These are phyloP conservation scores for Eustoma russellianum DNA, from an alignment of 257 asterid species.

Conservation along the genomic window DNA sequence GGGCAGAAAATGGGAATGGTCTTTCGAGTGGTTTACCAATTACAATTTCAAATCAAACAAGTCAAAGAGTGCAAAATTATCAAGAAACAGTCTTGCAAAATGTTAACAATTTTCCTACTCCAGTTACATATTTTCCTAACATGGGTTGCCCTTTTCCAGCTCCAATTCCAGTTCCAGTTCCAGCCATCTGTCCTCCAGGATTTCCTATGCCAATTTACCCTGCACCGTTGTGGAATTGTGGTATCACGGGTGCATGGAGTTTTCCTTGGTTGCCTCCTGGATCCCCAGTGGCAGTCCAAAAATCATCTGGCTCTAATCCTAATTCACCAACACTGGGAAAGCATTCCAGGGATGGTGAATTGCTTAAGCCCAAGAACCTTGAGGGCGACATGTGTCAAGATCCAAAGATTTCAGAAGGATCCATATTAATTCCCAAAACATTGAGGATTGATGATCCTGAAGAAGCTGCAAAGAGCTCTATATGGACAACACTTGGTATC, in stretches of 20 bases:
- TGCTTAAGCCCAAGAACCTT: slow-evolving; percentile 21
- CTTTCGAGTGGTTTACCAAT: slow-evolving; percentile 33
- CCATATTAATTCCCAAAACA: slow-evolving; percentile 57
- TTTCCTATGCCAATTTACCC: slow-evolving; percentile 54
- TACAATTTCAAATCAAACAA: slow-evolving; percentile 21
- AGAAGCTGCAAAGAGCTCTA: slow-evolving; percentile 82
- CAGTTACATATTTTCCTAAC: slow-evolving; percentile 48
- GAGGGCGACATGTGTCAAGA: slow-evolving; percentile 12
- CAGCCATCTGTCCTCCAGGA: slow-evolving; percentile 42
- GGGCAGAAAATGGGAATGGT: slow-evolving; percentile 33
- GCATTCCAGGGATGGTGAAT: slow-evolving; percentile 61
- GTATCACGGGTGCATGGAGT: slow-evolving; percentile 43
- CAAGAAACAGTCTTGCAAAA: slow-evolving; percentile 33
- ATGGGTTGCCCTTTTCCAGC: slow-evolving; percentile 58
- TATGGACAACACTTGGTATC: slow-evolving; percentile 81
- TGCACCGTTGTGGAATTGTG: slow-evolving; percentile 56
- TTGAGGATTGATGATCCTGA: slow-evolving; percentile 78
- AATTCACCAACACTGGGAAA: slow-evolving; percentile 52
- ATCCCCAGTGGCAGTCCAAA: slow-evolving; percentile 25
- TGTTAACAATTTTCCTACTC: slow-evolving; percentile 36
- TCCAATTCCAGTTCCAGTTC: slow-evolving; percentile 40
- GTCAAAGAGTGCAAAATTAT: slow-evolving; percentile 18
- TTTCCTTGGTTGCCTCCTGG: slow-evolving; percentile 45
- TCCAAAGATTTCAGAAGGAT: slow-evolving; percentile 21
- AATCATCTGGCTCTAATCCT: slow-evolving; percentile 16